These are phyloP conservation scores for Hyaloscypha variabilis DNA, from an alignment of 495 filamentous ascomycete genomes.

Conservation along the genomic window DNA sequence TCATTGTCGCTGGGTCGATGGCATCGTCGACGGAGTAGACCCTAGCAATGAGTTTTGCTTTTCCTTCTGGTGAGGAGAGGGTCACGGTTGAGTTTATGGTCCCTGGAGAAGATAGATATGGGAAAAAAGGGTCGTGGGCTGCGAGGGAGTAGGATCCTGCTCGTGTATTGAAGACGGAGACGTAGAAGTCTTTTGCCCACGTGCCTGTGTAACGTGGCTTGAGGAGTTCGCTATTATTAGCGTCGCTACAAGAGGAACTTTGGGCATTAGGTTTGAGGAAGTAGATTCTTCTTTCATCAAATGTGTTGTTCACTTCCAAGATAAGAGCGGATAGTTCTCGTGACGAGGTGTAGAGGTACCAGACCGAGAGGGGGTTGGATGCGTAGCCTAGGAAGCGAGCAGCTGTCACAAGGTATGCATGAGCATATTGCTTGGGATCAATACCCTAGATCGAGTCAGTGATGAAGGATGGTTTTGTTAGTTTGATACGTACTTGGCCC, in stretches of 20 bases:
- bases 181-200: constrained; percentile 73
- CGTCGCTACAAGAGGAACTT: not conserved
- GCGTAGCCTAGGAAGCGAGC: constrained; percentile 70
- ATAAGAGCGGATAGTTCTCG: constrained; percentile 67
- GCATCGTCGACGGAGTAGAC: constrained; percentile 49
- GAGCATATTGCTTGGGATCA: constrained; percentile 53
- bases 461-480: constrained; percentile 22
- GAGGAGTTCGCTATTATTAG: not conserved
- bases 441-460: constrained; percentile 40
- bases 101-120: constrained; percentile 35
- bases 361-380: constrained; percentile 80
- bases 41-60: constrained; percentile 56
- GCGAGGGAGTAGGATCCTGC: constrained; percentile 59
- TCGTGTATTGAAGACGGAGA: constrained; percentile 74
- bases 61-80: constrained; percentile 54
- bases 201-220: constrained; percentile 30
- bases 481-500: constrained; percentile 26
- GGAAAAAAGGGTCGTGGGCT: constrained; percentile 56
- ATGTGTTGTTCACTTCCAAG: constrained; percentile 80
- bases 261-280: constrained; percentile 40
- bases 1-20: constrained; percentile 50
- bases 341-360: constrained; percentile 70
- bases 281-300: constrained; percentile 71
- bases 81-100: constrained; percentile 57
- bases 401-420: constrained; percentile 71